These are phyloP conservation scores for Candida chauliodis DNA, from an alignment of 805 yeast genomes.

Conservation along the genomic window DNA sequence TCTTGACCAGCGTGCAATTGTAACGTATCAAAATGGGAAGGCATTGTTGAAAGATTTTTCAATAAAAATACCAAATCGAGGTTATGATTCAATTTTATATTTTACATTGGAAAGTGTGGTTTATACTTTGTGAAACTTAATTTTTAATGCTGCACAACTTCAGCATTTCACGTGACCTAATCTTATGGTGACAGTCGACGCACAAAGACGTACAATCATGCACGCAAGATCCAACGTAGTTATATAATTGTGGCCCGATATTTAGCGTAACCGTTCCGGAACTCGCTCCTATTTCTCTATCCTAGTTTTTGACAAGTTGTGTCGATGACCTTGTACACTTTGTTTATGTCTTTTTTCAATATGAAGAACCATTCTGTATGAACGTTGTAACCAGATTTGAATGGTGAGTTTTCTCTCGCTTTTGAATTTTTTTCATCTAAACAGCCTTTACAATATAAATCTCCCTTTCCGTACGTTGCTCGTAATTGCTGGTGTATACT, in stretches of 20 bases:
- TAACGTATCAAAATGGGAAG: constrained; percentile 77
- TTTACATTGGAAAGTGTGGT: too few relatives aligned
- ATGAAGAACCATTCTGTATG: constrained; percentile 60
- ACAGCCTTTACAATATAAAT: constrained; percentile 48
- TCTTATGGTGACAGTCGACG: background rate
- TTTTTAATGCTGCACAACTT: too few relatives aligned
- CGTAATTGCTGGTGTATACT: constrained; percentile 39
- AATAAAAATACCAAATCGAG: too few relatives aligned
- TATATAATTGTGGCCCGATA: background rate
- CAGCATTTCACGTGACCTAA: constrained; percentile 2
- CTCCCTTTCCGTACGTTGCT: constrained; percentile 44
- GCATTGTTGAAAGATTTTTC: too few relatives aligned
- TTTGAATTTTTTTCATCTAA: background rate
- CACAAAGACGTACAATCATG: background rate
- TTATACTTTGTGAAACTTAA: too few relatives aligned
- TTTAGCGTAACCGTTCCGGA: background rate
- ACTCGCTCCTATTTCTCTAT: constrained; percentile 1
- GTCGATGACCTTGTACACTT: constrained; percentile 33
- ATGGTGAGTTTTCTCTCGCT: constrained; percentile 8
- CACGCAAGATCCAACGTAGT: background rate
- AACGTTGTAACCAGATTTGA: constrained; percentile 21
- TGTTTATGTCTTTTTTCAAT: constrained; percentile 37
- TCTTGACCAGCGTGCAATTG: constrained; percentile 95
- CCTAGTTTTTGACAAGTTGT: constrained; percentile 13
- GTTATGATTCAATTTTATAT: too few relatives aligned